These are phyloP conservation scores for Leccinum fallax DNA, from an alignment of 1,284 basidiomycete species.

Conservation along the genomic window DNA sequence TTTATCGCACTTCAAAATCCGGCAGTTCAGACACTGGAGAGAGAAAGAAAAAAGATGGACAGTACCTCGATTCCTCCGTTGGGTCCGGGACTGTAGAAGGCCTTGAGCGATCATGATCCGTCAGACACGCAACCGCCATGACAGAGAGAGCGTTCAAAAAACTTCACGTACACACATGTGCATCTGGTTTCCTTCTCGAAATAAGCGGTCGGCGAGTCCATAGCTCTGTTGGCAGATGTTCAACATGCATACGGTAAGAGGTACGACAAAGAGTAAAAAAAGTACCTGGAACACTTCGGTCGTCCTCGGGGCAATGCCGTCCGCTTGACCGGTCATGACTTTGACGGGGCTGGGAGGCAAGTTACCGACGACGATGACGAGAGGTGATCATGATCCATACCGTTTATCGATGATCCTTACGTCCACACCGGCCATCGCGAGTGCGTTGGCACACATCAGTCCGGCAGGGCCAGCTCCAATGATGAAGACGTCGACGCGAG, in stretches of 20 bases:
- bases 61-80: slow-evolving; percentile 61
- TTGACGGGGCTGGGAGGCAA: neutral
- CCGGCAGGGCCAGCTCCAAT: slow-evolving; percentile 1
- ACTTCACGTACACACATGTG: slow-evolving; percentile 56
- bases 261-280: neutral
- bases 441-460: neutral
- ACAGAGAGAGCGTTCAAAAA: slow-evolving; percentile 40
- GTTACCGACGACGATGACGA: neutral
- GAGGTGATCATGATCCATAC: neutral
- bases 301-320: neutral
- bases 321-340: neutral
- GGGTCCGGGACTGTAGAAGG: slow-evolving; percentile 67
- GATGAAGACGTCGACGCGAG: slow-evolving; percentile 44
- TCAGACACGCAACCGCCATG: slow-evolving; percentile 1
- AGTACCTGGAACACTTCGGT: neutral
- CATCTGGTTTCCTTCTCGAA: slow-evolving; percentile 69
- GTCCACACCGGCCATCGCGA: neutral
- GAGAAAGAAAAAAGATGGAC: neutral
- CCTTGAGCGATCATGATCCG: slow-evolving; percentile 39
- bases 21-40: neutral
- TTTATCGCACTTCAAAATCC: slow-evolving; percentile 51
- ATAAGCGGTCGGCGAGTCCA: slow-evolving; percentile 65
- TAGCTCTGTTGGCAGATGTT: slow-evolving; percentile 55
- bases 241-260: neutral
- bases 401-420: neutral